Evolutionary conservation across 352 stramenopile genomes (phyloP).

Genomic region (Elongisporangium undulatum): DNA sequence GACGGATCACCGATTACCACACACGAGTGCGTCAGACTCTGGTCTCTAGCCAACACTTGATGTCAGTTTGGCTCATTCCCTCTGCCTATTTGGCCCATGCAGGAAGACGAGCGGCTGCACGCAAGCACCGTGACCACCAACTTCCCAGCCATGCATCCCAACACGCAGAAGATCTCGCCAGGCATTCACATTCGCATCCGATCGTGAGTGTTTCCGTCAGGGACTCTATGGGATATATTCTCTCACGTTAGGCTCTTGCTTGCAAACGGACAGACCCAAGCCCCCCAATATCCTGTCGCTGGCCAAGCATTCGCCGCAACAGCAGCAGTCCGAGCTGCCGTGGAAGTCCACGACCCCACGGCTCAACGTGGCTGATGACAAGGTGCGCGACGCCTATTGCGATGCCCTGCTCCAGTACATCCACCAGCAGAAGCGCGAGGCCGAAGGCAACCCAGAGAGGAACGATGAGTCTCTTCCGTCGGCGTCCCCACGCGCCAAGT

Average conservation of each 20-base stretch:
- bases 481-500: conserved; percentile 1
- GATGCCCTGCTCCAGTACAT: conserved; percentile 71
- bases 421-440: conserved; percentile 57
- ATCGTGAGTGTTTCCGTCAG: conserved; percentile 27
- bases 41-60: conserved; percentile 1
- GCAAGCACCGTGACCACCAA: conserved; percentile 65
- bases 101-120: conserved; percentile 64
- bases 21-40: conserved; percentile 48
- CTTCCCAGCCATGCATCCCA: conserved; percentile 79
- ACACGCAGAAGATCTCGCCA: conserved; percentile 62
- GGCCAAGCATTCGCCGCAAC: conserved; percentile 19
- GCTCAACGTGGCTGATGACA: conserved; percentile 41
- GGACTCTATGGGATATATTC: not conserved
- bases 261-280: conserved; percentile 30
- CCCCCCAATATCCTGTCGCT: conserved; percentile 54
- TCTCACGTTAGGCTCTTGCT: not conserved
- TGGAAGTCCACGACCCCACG: conserved; percentile 28
- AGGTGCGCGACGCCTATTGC: conserved; percentile 59
- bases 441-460: not conserved
- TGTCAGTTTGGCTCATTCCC: not conserved
- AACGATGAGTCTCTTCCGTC: not conserved
- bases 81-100: not conserved
- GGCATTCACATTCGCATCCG: conserved; percentile 59
- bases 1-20: conserved; percentile 77
- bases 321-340: conserved; percentile 11